Percentiles rank a stretch among this genome's conserved stretches.
Evolutionary conservation across 345 rosid genomes (phyloP).

Genomic region (Pistacia integerrima): DNA sequence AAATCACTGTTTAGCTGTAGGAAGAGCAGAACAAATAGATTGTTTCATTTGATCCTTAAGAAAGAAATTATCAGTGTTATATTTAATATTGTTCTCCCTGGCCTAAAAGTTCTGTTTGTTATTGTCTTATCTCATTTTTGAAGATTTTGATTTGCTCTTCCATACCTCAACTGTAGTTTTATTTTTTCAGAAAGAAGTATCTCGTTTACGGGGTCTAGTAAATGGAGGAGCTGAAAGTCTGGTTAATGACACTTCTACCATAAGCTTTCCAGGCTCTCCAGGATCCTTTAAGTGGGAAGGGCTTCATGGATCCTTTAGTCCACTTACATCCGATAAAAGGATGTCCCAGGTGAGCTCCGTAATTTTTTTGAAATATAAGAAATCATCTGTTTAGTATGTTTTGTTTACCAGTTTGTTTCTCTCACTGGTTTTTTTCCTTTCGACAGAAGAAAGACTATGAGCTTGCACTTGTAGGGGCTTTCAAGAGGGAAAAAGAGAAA

Average conservation of each 20-base stretch:
- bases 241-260: constrained; percentile 47
- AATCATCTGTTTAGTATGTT: constrained; percentile 1
- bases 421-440: background rate
- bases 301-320: constrained; percentile 72
- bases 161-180: constrained; percentile 18
- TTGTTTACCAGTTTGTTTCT: constrained; percentile 8
- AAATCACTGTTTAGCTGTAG: background rate
- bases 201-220: constrained; percentile 53
- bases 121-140: background rate
- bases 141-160: constrained; percentile 8
- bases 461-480: constrained; percentile 86
- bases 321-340: constrained; percentile 61
- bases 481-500: constrained; percentile 83
- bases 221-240: constrained; percentile 61
- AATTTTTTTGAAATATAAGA: background rate
- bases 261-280: constrained; percentile 71
- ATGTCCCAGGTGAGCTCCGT: constrained; percentile 50
- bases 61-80: background rate
- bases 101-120: background rate
- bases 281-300: constrained; percentile 73
- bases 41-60: background rate
- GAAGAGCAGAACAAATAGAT: background rate
- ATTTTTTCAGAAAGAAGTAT: constrained; percentile 76
- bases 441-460: constrained; percentile 77
- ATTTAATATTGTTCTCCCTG: background rate